Conservation (phyloP, 208 protist species). For the Leishmania amazonensis region DNA sequence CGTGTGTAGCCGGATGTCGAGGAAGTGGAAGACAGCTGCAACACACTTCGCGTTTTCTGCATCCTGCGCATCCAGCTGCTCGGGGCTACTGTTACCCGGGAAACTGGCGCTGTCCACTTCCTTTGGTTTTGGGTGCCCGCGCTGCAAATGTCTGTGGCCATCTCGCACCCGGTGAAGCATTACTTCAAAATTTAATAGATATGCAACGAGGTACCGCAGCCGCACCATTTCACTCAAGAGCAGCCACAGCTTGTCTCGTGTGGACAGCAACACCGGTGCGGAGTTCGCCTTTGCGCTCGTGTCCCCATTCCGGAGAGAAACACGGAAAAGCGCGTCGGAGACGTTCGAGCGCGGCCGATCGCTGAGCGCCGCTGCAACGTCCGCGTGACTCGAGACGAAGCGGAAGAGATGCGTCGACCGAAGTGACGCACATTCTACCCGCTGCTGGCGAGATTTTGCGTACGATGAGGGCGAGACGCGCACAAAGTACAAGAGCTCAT, state of each 20-base stretch:
- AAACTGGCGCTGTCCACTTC: background rate
- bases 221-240: slow-evolving; percentile 33
- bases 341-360: slow-evolving; percentile 1
- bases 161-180: slow-evolving; percentile 14
- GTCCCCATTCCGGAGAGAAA: background rate
- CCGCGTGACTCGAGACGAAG: background rate
- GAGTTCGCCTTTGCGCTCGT: background rate
- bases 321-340: background rate
- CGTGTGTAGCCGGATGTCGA: background rate
- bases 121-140: background rate
- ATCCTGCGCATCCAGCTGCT: background rate
- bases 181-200: slow-evolving; percentile 28
- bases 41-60: slow-evolving; percentile 2
- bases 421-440: background rate
- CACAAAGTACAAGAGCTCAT: background rate
- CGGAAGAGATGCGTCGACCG: slow-evolving; percentile 11
- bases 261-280: background rate
- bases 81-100: background rate
- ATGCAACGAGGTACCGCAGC: slow-evolving; percentile 30
- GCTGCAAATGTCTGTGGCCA: background rate
- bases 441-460: background rate
- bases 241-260: slow-evolving; percentile 25
- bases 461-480: background rate
- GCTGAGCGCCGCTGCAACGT: slow-evolving; percentile 1
- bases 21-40: slow-evolving; percentile 10